Evolutionary conservation across 345 rosid species (phyloP), one percentile per base, ranked within the genome.

Genomic region (Trapa bicornis): DNA sequence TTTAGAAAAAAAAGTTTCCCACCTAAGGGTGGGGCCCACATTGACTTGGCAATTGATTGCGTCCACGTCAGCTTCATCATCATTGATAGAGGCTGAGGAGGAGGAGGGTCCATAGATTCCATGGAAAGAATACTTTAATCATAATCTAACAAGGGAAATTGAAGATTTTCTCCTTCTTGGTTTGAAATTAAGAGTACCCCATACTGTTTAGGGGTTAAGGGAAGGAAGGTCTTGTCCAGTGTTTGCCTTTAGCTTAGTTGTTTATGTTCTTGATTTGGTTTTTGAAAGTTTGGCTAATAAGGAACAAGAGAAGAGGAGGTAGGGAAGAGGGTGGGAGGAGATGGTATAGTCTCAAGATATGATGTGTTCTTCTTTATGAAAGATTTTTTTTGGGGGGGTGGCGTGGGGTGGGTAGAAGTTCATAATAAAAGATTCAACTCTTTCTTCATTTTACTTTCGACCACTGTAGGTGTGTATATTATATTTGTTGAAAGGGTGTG

Each of bases 21-120:
- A n/a, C 48, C 12, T 22, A 22, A 60, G 9, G 70, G 37, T 4
- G 48, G 9, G 54, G 0, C 2, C 71, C 71, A 68, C 54, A 42
- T 68, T 68, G 71, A 68, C 71, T 60, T 68, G 65, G 17, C 42
- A 58, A 39, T 42, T 33, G 71, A 41, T 68, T 43, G 71, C 36
- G 35, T 60, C 71, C 71, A 42, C 7, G 13, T 68, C 71, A 68
- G 17, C 32, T 42, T 41, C 6, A 41, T 41, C 3, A 45, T 22
- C n/a, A 60, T 10, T 32, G 63, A 56, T 53, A 22, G 12, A 32
- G 35, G 15, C 16, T 16, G 61, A 67, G 54, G 54, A 14, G 54
- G 56, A 4, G 63, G 12, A 8, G 63, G 63, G 63, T 58, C 63
- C 63, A 58, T 35, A 6, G 63, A 11, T 22, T 22, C 29, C 29